Evolutionary conservation across 345 rosid species (phyloP), one percentile per base, ranked within the genome.

Genomic region (Eucalyptus curtisii): DNA sequence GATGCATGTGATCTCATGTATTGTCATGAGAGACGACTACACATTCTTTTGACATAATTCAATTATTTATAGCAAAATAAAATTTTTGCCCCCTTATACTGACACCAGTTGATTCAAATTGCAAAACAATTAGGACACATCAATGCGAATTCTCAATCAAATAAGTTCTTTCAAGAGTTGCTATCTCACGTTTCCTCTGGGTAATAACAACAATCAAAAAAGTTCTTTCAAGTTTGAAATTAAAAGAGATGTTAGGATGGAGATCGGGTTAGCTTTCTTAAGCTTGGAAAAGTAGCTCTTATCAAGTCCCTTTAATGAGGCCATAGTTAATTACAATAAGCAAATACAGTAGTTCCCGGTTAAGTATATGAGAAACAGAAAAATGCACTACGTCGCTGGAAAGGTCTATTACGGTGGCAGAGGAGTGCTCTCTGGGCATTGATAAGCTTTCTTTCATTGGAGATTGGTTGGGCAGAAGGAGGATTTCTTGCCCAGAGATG

Each of bases 161-260:
- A 1, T 55, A 24, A 22, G 30, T 55, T 55, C 5, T 55, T 24
- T 24, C 30, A 24, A 55, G 61, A 24, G 30, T 55, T 22, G 30
- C 12, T 24, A 0, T 55, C 61, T 24, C 0, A 55, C 61, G 0
- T 55, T 55, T 55, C 61, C 27, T 55, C 30, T 0, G 61, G 61
- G 61, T 55, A 0, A 55, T 55, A 4, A 10, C 3, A 24, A 55
- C 6, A 22, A 24, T 24, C 61, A 24, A 24, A 55, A 24, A 4
- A 55, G 30, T 24, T 55, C 1, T 55, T 55, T 24, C 13, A 55
- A 55, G 61, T 55, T 55, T 0, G 30, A 55, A 55, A 55, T 20
- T 55, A 4, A 55, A 4, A 55, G 24, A 55, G 13, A 55, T 10
- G 30, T 4, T 55, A 24, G 13, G 61, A 55, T 55, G 61, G 61